Percentiles rank a stretch among this genome's conserved stretches.
Evolutionary conservation across 2,329 filamentous ascomycete species (phyloP).

Genomic region (Aureobasidium zeae): DNA sequence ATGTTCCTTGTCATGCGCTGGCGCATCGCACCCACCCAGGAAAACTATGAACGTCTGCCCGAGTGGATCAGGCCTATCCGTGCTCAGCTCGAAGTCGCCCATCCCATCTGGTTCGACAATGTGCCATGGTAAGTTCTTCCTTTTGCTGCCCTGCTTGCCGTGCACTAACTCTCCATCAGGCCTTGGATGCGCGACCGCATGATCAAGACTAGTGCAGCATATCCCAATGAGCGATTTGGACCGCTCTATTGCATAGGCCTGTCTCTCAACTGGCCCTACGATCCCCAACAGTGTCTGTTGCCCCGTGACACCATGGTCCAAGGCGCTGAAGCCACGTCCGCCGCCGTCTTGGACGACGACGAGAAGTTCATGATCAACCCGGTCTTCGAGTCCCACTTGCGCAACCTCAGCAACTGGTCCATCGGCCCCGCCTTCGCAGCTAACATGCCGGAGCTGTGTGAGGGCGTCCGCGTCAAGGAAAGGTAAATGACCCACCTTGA

Average conservation of each 20-base stretch:
- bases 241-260: constrained; percentile 64
- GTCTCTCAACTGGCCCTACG: constrained; percentile 76
- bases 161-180: constrained; percentile 25
- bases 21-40: constrained; percentile 68
- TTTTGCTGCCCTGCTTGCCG: neutral
- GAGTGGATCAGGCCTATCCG: constrained; percentile 60
- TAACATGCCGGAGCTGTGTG: constrained; percentile 26
- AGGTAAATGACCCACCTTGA: constrained; percentile 10
- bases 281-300: constrained; percentile 58
- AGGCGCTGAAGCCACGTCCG: constrained; percentile 19
- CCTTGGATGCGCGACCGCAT: constrained; percentile 64
- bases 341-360: constrained; percentile 24
- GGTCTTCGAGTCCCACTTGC: constrained; percentile 72
- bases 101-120: constrained; percentile 77
- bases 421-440: constrained; percentile 33
- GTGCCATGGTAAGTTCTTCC: constrained; percentile 51
- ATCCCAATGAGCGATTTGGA: constrained; percentile 73
- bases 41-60: constrained; percentile 71
- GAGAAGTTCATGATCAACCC: constrained; percentile 74
- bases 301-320: constrained; percentile 19
- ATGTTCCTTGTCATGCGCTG: constrained; percentile 82
- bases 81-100: constrained; percentile 56
- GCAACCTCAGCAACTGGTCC: constrained; percentile 71
- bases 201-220: constrained; percentile 43
- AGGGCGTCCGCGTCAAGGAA: constrained; percentile 24